A percentile compares a stretch with the other conserved stretches of the same genome.
These are phyloP conservation scores for Allomyces arbusculus DNA, from an alignment of 192 early-diverging fungal species.

Conservation along the genomic window DNA sequence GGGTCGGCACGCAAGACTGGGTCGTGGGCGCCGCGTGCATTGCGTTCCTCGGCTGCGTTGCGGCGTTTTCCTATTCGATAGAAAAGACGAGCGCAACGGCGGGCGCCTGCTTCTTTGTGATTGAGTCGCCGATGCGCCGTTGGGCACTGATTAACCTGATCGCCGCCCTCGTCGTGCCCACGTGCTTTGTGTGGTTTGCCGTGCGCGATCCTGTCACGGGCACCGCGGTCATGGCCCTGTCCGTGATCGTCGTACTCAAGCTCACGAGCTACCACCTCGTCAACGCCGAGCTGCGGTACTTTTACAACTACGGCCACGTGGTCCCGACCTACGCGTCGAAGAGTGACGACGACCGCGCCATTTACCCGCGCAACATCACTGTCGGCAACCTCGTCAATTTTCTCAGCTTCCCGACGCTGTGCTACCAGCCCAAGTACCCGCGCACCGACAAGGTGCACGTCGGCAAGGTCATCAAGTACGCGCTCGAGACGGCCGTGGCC, in stretches of 20 bases:
- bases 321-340: no score
- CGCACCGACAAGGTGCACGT: slow-evolving; percentile 42
- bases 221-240: slow-evolving; percentile 30
- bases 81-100: slow-evolving; percentile 17
- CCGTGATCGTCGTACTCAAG: slow-evolving; percentile 57
- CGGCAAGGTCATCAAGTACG: slow-evolving; percentile 33
- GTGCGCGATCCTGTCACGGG: slow-evolving; percentile 53
- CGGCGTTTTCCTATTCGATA: slow-evolving; percentile 33
- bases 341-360: background rate
- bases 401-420: slow-evolving; percentile 59
- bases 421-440: slow-evolving; percentile 73
- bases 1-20: slow-evolving; percentile 37
- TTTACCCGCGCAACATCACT: slow-evolving; percentile 54
- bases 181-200: slow-evolving; percentile 39
- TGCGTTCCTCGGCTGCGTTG: slow-evolving; percentile 21
- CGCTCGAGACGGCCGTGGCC: slow-evolving; percentile 3
- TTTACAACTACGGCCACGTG: no score
- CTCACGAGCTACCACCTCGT: slow-evolving; percentile 56
- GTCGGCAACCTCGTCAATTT: slow-evolving; percentile 49
- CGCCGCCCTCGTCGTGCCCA: slow-evolving; percentile 33
- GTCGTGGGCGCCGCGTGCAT: slow-evolving; percentile 26
- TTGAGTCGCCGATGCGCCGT: slow-evolving; percentile 9
- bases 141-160: slow-evolving; percentile 20
- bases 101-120: background rate
- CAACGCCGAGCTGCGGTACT: slow-evolving; percentile 46